Evolutionary conservation across 2,329 filamentous ascomycete species (phyloP).

Genomic region (Microdochium paspali): DNA sequence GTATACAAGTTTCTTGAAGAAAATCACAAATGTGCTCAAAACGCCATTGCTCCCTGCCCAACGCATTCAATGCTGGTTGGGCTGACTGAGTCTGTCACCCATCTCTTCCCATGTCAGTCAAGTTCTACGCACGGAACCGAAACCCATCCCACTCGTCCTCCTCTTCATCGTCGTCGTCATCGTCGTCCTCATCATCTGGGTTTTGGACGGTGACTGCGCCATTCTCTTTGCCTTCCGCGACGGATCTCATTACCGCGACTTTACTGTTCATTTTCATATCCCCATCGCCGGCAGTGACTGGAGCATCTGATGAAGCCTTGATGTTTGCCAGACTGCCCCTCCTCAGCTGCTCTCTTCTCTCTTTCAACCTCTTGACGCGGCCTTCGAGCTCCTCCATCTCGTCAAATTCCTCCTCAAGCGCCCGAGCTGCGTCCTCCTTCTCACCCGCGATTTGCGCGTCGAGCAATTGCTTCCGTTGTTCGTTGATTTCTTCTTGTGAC

Average conservation of each 20-base stretch:
- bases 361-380: conserved; percentile 58
- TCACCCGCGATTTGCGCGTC: conserved; percentile 55
- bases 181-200: conserved; percentile 22
- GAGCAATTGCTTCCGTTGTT: conserved; percentile 38
- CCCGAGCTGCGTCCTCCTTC: conserved; percentile 64
- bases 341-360: conserved; percentile 60
- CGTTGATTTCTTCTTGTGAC: conserved; percentile 38
- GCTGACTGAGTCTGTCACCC: too few relatives aligned
- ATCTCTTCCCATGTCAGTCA: too few relatives aligned
- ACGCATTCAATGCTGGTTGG: too few relatives aligned
- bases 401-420: conserved; percentile 69
- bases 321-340: conserved; percentile 20
- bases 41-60: too few relatives aligned
- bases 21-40: too few relatives aligned
- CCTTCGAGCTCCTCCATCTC: conserved; percentile 75
- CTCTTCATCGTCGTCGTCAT: conserved; percentile 37
- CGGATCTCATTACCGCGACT: conserved; percentile 24
- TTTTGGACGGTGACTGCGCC: too few relatives aligned
- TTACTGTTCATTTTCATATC: conserved; percentile 5
- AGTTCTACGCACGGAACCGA: conserved; percentile 30
- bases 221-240: conserved; percentile 16
- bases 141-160: conserved; percentile 54
- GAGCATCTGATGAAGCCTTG: conserved; percentile 6
- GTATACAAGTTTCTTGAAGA: background rate
- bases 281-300: conserved; percentile 1